Percentiles rank a stretch among this genome's conserved stretches.
These are phyloP conservation scores for Penicillium sp. DNA, from an alignment of 2,329 filamentous ascomycete genomes.

Conservation along the genomic window DNA sequence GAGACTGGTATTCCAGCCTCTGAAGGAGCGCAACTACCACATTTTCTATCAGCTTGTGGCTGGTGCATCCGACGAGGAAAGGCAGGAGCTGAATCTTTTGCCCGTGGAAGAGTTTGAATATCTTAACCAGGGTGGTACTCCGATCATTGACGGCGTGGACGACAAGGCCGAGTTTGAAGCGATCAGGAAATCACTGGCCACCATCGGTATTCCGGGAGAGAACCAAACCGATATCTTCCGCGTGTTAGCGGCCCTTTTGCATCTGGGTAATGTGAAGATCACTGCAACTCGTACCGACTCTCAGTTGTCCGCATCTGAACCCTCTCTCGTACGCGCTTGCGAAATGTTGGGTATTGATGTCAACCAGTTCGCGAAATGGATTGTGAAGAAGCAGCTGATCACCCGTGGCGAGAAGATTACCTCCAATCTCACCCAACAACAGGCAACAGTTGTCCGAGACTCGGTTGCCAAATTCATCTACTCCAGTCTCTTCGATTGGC, in stretches of 20 bases:
- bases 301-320: slow-evolving; percentile 77
- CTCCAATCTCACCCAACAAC: slow-evolving; percentile 90
- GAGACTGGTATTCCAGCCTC: slow-evolving; percentile 91
- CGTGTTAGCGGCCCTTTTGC: slow-evolving; percentile 84
- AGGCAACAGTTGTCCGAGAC: slow-evolving; percentile 91
- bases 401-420: slow-evolving; percentile 97
- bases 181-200: slow-evolving; percentile 81
- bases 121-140: slow-evolving; percentile 90
- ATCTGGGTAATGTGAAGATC: slow-evolving; percentile 97
- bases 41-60: slow-evolving; percentile 98
- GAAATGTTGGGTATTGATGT: slow-evolving; percentile 85
- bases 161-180: slow-evolving; percentile 93
- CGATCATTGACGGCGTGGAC: slow-evolving; percentile 90
- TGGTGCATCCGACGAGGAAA: slow-evolving; percentile 83
- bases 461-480: slow-evolving; percentile 99
- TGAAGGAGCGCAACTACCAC: slow-evolving; percentile 98
- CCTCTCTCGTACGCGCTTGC: slow-evolving; percentile 79
- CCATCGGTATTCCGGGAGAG: slow-evolving; percentile 77
- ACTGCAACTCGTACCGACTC: slow-evolving; percentile 88
- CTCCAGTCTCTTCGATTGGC: slow-evolving; percentile 97
- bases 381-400: slow-evolving; percentile 96
- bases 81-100: slow-evolving; percentile 76
- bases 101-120: slow-evolving; percentile 93
- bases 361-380: slow-evolving; percentile 92
- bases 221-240: slow-evolving; percentile 88